phyloP scores from a whole-genome alignment of 768 basidiomycete species.

The Mycena galericulata region DNA sequence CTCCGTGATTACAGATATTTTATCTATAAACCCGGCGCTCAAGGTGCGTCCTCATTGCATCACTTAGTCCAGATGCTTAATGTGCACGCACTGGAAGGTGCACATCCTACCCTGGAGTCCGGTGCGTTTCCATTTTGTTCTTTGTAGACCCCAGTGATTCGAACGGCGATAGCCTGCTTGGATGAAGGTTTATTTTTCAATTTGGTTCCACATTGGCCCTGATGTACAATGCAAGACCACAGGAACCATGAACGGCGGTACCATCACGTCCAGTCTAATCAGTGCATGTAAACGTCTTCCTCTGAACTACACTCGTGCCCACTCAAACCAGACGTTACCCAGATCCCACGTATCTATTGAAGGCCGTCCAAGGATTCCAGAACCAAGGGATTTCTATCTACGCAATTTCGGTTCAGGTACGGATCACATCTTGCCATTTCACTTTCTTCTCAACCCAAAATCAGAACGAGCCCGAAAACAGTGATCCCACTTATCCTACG shows the following conservation, averaged over 20 bases:
- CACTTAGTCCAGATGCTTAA: no score
- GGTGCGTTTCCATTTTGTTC: slow-evolving; percentile 6
- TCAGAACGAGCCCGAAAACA: slow-evolving; percentile 32
- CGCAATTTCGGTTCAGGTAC: slow-evolving; percentile 59
- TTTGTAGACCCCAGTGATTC: no score
- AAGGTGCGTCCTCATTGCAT: no score
- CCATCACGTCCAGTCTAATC: slow-evolving; percentile 50
- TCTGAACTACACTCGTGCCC: not conserved
- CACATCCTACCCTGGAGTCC: slow-evolving; percentile 63
- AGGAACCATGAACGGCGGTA: slow-evolving; percentile 59
- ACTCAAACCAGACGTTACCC: not conserved
- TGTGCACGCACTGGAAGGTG: no score
- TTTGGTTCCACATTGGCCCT: no score
- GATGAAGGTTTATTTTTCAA: no score
- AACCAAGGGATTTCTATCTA: slow-evolving; percentile 55
- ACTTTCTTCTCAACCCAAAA: no score
- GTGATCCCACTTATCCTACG: slow-evolving; percentile 55
- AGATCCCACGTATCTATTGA: slow-evolving; percentile 66
- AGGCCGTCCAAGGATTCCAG: slow-evolving; percentile 60
- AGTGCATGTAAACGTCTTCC: slow-evolving; percentile 43
- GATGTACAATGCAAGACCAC: no score
- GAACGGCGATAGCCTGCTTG: slow-evolving; percentile 54
- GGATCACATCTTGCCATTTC: no score
- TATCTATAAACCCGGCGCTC: slow-evolving; percentile 59
- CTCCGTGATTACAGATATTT: slow-evolving; percentile 58